A percentile compares a stretch with the other conserved stretches of the same genome.
Conservation (phyloP, 345 rosid genomes). For the Linum tenue region DNA sequence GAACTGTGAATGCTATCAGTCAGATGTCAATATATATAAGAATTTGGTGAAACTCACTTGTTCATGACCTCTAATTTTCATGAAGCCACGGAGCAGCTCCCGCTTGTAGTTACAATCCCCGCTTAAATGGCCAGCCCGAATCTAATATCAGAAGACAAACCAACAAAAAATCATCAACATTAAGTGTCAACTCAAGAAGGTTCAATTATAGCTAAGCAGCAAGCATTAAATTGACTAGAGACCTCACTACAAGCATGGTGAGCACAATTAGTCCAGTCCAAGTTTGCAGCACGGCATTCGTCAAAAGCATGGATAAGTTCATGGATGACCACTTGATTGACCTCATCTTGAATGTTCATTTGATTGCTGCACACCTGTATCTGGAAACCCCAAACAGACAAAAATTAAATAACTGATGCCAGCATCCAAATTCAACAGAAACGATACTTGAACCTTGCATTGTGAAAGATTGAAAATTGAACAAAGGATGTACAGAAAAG, state of each 20-base stretch:
- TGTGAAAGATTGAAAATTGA: no score
- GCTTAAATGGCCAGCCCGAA: conserved; percentile 84
- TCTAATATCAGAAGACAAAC: conserved; percentile 30
- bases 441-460: no score
- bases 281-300: conserved; percentile 72
- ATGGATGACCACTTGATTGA: conserved; percentile 74
- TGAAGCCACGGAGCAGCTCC: conserved; percentile 59
- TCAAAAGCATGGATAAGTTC: conserved; percentile 88
- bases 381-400: no score
- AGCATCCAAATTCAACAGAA: no score
- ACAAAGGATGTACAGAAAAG: no score
- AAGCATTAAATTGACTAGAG: neutral
- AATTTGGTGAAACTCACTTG: conserved; percentile 41
- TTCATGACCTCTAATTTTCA: conserved; percentile 79
- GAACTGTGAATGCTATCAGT: no score
- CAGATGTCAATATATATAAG: no score
- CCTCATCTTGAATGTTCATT: conserved; percentile 64
- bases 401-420: no score
- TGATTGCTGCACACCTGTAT: conserved; percentile 75
- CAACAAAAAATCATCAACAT: neutral
- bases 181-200: no score
- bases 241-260: conserved; percentile 99
- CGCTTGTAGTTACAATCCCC: conserved; percentile 92
- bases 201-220: no score
- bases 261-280: conserved; percentile 82